phyloP scores from a whole-genome alignment of 352 stramenopile genomes.

The Pythium pyrilobum region DNA sequence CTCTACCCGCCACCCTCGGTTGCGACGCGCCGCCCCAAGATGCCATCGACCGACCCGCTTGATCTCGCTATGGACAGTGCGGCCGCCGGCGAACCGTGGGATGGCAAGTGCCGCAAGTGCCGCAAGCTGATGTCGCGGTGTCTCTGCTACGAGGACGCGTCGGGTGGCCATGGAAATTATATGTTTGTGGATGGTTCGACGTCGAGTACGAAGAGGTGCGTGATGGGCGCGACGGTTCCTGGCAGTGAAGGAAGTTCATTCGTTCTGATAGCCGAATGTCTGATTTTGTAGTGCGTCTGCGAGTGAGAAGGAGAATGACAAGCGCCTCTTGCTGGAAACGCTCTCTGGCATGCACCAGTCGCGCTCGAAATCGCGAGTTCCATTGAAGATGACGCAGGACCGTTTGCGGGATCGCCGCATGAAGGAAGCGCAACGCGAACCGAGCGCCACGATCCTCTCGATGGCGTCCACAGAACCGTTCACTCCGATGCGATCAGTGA shows the following conservation, averaged over 20 bases:
- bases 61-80: not conserved
- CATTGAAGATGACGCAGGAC: slow-evolving; percentile 21
- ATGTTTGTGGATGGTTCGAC: too few species aligned
- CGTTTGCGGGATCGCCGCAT: slow-evolving; percentile 14
- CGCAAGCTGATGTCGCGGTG: slow-evolving; percentile 27
- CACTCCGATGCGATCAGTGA: not conserved
- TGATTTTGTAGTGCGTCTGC: not conserved
- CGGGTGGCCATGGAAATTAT: not conserved
- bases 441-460: not conserved
- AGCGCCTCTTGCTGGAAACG: slow-evolving; percentile 20
- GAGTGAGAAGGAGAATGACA: slow-evolving; percentile 1
- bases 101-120: slow-evolving; percentile 21
- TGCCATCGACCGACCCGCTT: not conserved
- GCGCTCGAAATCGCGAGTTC: slow-evolving; percentile 8
- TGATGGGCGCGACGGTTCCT: too few species aligned
- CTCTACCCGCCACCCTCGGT: slow-evolving; percentile 11
- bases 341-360: slow-evolving; percentile 19
- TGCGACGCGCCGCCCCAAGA: not conserved
- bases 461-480: not conserved
- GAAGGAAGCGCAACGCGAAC: slow-evolving; percentile 5
- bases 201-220: too few species aligned
- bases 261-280: not conserved
- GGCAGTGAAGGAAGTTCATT: too few species aligned
- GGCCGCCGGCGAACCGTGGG: slow-evolving; percentile 7
- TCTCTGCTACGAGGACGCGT: slow-evolving; percentile 15